phyloP scores from a whole-genome alignment of 164 flowering plant genomes.

The Warburgia ugandensis region DNA sequence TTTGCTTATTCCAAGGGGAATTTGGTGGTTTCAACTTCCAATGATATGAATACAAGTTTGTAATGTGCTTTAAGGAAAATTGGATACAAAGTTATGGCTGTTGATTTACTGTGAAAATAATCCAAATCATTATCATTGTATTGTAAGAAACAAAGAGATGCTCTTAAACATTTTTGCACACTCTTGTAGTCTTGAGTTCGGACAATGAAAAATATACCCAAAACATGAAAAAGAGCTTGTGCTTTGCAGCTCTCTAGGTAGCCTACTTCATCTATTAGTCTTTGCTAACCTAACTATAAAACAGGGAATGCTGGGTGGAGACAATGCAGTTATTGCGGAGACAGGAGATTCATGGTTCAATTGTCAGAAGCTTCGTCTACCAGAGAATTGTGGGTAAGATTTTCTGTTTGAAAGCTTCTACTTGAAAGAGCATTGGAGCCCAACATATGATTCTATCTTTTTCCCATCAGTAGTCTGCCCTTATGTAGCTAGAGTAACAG shows the following conservation, averaged over 20 bases:
- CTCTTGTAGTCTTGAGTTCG: no score
- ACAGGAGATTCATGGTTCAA: conserved; percentile 94
- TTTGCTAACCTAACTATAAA: not conserved
- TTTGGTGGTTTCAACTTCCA: not conserved
- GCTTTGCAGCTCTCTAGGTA: not conserved
- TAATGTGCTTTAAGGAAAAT: not conserved
- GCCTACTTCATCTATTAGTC: not conserved
- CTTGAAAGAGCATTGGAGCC: no score
- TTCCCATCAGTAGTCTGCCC: not conserved
- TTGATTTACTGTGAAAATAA: not conserved
- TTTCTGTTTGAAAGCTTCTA: not conserved
- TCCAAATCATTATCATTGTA: no score
- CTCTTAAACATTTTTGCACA: no score
- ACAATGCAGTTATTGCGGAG: conserved; percentile 76
- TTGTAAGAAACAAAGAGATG: no score
- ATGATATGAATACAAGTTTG: no score
- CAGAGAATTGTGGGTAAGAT: conserved; percentile 68
- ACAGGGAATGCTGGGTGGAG: conserved; percentile 54
- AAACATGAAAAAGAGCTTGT: no score
- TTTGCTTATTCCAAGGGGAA: not conserved
- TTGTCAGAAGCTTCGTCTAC: conserved; percentile 76
- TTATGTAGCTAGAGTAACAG: not conserved
- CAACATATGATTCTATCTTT: no score
- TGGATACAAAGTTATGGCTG: not conserved
- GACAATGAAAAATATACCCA: no score